Percentiles rank a stretch among this genome's conserved stretches.
phyloP scores from a whole-genome alignment of 805 yeast species.

The Grigorovia yakushimaensis region DNA sequence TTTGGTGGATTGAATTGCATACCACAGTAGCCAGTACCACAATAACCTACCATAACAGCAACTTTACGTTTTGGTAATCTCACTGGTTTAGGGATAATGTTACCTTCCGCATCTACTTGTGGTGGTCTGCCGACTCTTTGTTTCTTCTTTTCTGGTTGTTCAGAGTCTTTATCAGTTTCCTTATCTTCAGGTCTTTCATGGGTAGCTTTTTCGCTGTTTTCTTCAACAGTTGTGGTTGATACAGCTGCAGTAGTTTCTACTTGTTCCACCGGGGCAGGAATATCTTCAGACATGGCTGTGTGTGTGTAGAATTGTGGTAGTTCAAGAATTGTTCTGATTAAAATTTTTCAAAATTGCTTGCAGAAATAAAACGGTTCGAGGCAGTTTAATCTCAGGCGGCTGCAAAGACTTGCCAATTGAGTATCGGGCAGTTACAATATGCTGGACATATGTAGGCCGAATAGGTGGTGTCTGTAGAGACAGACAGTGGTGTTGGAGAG shows the following conservation, averaged over 20 bases:
- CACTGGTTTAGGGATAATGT: conserved; percentile 45
- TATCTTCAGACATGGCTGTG: not conserved
- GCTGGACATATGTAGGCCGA: too few species aligned
- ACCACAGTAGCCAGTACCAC: conserved; percentile 95
- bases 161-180: not conserved
- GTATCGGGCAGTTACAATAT: too few species aligned
- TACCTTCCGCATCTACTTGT: conserved; percentile 47
- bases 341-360: too few species aligned
- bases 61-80: conserved; percentile 82
- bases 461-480: too few species aligned
- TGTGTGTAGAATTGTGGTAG: too few species aligned
- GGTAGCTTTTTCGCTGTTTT: not conserved
- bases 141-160: conserved; percentile 17
- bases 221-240: not conserved
- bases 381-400: too few species aligned
- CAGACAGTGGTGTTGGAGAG: too few species aligned
- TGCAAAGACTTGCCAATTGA: too few species aligned
- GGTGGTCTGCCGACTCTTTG: conserved; percentile 14
- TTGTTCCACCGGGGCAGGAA: conserved; percentile 21
- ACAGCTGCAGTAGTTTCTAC: conserved; percentile 21
- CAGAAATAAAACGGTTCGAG: too few species aligned
- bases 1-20: conserved; percentile 89
- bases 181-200: conserved; percentile 1
- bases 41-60: conserved; percentile 84
- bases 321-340: too few species aligned